Evolutionary conservation across 768 basidiomycete genomes (phyloP), one percentile per base, ranked within the genome.

Genomic region (Termitomyces sp.): DNA sequence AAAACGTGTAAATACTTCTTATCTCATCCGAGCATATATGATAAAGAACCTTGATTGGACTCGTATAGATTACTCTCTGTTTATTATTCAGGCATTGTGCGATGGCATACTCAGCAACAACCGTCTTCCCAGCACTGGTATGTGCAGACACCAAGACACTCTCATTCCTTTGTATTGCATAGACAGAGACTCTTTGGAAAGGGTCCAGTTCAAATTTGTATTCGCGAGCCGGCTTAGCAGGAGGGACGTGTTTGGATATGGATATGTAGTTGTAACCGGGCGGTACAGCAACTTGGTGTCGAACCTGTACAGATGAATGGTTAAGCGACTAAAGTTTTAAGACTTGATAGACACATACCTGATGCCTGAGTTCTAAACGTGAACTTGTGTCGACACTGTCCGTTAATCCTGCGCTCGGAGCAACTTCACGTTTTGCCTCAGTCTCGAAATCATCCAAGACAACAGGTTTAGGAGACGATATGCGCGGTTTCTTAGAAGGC

Each of bases 51-150:
- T 99, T 99, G 76, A 99, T 99, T 55, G 97, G 97, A 81, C 92
- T 94, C 24, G 97, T 99, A 75, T 99, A 99, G 60, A 98, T 97
- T 65, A 98, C 96, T 71, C 97, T 82, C 74, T 97, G 92, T 68
- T 93, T 94, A 67, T 90, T 87, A 71, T 86, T 87, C 65, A 99
- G 76, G 80, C 92, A 95, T 70, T 94, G 92, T 0, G 97, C 97
- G 68, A 99, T 98, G 46, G 97, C 97, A 72, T 98, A 99, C 77
- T 99, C 97, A 46, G 97, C 97, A 59, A 99, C 97, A 61, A 98
- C 97, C 2, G 97, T 99, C 76, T 99, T 99, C 67, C 97, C 97
- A 36, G 97, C 97, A 73, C 92, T 95, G 5, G 97, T 99, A 76
- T 99, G 97, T 0, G 97, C 97, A 24, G 96, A 98, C 16, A 99